Base-by-base conservation (phyloP, 805 yeast genomes). In the Metschnikowia vanudenii region DNA sequence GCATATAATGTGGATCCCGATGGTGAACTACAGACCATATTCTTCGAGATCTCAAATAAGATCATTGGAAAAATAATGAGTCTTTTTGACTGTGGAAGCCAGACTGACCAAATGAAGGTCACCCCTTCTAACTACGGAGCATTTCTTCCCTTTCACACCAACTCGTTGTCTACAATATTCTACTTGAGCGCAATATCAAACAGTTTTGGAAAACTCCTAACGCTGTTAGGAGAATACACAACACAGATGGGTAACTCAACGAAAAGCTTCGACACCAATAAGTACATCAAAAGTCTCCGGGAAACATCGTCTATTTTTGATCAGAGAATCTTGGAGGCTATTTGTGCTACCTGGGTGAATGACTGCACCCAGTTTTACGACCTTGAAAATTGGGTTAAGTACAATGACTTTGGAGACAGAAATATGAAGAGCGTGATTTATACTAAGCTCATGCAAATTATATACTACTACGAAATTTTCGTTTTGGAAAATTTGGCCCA, bases 351-450 rank as follows among this genome's bases (percentile, higher is more conserved):
- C 0, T 72, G 76, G 76, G 71, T 71, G 3, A 72, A 72, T 47
- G 77, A 72, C 49, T 71, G 75, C 50, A 61, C 72, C 2, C 77
- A 72, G 48, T 67, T 72, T 33, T 69, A 67, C 51, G 75, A 71
- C 41, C 55, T 72, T n/a, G 76, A 72, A 45, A 62, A 60, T 35
- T 72, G 75, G 76, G 72, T 64, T 33, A 60, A 61, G 24, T 62
- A 60, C 35, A 43, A 49, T n/a, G 48, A 43, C 4, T 40, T 37
- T 32, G 51, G 43, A 24, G 54, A 31, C 17, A 33, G 41, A 34
- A 47, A 18, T 43, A 54, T 36, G 57, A 50, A 16, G 59, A 53
- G 22, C 57, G 50, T 67, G 2, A 57, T 61, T 1, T 60, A 55
- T 49, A 72, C 77, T 12, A 69, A 67, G 39, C 51, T 62, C 43